A percentile compares a stretch with the other conserved stretches of the same genome.
phyloP scores from a whole-genome alignment of 495 filamentous ascomycete species.

The Aspergillus kassunensis region DNA sequence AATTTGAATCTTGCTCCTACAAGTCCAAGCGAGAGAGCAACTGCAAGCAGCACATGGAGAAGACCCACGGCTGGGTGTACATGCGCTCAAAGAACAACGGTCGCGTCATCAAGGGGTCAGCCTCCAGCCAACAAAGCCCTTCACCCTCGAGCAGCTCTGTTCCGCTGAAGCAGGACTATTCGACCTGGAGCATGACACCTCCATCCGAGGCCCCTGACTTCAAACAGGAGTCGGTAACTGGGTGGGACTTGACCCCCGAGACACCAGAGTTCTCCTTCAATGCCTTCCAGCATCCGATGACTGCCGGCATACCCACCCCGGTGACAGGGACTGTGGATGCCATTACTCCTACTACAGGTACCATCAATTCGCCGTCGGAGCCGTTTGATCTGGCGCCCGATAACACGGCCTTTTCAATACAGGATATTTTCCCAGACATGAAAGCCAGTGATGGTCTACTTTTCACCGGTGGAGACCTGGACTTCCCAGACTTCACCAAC shows the following conservation, averaged over 20 bases:
- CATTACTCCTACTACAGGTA: conserved; percentile 11
- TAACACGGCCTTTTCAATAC: conserved; percentile 5
- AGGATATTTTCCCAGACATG: conserved; percentile 12
- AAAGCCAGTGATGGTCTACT: conserved; percentile 12
- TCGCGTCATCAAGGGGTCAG: conserved; percentile 9
- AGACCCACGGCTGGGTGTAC: conserved; percentile 87
- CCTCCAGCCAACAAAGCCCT: conserved; percentile 9
- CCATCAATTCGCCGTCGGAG: conserved; percentile 12
- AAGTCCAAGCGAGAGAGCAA: conserved; percentile 95
- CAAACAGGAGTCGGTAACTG: background rate
- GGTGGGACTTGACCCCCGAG: conserved; percentile 9
- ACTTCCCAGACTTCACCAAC: conserved; percentile 10
- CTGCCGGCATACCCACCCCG: conserved; percentile 1
- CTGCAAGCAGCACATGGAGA: conserved; percentile 99
- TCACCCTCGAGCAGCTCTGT: conserved; percentile 5
- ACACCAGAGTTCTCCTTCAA: conserved; percentile 13
- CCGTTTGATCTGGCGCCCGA: conserved; percentile 8
- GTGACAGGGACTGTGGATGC: conserved; percentile 7
- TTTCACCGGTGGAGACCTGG: conserved; percentile 7
- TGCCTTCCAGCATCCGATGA: conserved; percentile 8
- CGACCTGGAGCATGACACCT: conserved; percentile 9
- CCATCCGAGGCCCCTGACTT: conserved; percentile 9
- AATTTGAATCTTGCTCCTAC: conserved; percentile 84
- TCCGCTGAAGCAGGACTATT: conserved; percentile 3
- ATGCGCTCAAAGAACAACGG: conserved; percentile 88